phyloP scores from a whole-genome alignment of 2,329 filamentous ascomycete genomes.

The Pseudogymnoascus sp. region DNA sequence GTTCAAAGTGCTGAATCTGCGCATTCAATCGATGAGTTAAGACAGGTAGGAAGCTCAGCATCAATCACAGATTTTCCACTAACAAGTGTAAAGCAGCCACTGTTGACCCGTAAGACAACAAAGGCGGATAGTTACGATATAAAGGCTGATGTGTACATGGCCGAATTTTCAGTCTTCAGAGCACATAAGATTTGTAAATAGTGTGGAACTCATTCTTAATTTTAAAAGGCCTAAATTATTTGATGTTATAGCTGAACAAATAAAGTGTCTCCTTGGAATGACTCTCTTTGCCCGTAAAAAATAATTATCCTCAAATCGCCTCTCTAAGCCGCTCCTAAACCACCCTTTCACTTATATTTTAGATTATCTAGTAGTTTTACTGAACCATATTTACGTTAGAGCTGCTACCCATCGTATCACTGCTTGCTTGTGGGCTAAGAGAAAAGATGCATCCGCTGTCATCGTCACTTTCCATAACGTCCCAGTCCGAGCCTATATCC shows the following conservation, averaged over 20 bases:
- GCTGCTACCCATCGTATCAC: neutral
- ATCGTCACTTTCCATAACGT: neutral
- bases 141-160: slow-evolving; percentile 12
- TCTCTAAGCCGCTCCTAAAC: neutral
- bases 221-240: neutral
- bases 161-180: slow-evolving; percentile 12
- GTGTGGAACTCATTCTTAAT: neutral
- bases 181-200: slow-evolving; percentile 7
- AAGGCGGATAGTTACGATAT: slow-evolving; percentile 2
- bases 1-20: slow-evolving; percentile 9
- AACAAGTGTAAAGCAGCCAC: slow-evolving; percentile 5
- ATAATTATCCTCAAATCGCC: neutral
- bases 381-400: neutral
- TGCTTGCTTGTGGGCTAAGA: neutral
- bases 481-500: neutral
- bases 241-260: neutral
- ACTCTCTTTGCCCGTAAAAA: neutral
- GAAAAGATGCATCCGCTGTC: neutral
- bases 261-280: neutral
- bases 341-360: neutral
- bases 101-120: neutral
- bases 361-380: neutral
- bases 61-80: neutral
- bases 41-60: neutral
- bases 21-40: slow-evolving; percentile 4